Conservation (phyloP, 345 rosid species). For the Anastatica hierochuntica region DNA sequence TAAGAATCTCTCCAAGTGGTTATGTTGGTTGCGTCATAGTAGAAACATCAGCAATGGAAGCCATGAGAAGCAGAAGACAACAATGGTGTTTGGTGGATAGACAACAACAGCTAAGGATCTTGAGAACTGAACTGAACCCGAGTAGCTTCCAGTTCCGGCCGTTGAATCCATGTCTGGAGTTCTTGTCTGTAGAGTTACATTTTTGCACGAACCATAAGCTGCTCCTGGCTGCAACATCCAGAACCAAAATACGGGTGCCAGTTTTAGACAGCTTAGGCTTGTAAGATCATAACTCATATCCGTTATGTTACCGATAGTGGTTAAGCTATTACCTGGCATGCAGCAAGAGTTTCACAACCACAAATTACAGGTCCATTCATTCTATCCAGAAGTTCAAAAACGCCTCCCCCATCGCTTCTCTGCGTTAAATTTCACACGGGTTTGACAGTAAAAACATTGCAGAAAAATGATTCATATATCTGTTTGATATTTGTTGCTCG, state of each 20-base stretch:
- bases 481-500: too few relatives aligned
- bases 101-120: constrained; percentile 39
- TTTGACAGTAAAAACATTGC: not conserved
- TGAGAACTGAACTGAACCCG: constrained; percentile 83
- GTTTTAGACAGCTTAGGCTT: constrained; percentile 5
- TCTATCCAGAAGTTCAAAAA: constrained; percentile 68
- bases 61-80: constrained; percentile 29
- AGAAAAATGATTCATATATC: too few relatives aligned
- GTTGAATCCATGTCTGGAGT: constrained; percentile 39
- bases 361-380: constrained; percentile 79
- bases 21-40: constrained; percentile 17
- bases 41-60: constrained; percentile 34
- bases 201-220: constrained; percentile 84
- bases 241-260: not conserved
- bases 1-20: constrained; percentile 17
- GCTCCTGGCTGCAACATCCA: constrained; percentile 58
- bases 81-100: constrained; percentile 26
- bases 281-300: not conserved
- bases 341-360: constrained; percentile 65
- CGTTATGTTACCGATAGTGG: not conserved
- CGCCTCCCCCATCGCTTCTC: constrained; percentile 98
- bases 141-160: constrained; percentile 39
- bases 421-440: constrained; percentile 19
- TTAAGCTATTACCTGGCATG: constrained; percentile 67
- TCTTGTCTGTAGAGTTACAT: constrained; percentile 38